Conservation (phyloP, 768 basidiomycete species). For the Rhodotorula toruloides region DNA sequence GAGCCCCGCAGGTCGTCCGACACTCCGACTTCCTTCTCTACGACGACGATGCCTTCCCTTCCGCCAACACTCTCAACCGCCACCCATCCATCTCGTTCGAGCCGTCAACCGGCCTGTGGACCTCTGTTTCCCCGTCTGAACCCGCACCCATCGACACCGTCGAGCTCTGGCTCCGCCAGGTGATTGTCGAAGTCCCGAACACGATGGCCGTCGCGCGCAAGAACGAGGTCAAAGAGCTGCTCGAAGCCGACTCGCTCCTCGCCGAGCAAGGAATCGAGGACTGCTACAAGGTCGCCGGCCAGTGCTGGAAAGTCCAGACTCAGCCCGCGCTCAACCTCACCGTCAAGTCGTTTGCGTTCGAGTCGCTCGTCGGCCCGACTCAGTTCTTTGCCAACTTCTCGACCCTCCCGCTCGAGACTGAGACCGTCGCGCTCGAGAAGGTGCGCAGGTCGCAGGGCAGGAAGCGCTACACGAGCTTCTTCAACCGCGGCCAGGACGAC, state of each 20-base stretch:
- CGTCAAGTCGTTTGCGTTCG: conserved; percentile 34
- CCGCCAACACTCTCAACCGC: conserved; percentile 11
- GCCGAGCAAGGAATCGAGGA: conserved; percentile 29
- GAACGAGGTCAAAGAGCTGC: conserved; percentile 19
- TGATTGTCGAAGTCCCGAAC: conserved; percentile 31
- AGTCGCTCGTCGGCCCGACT: conserved; percentile 24
- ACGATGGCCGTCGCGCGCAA: conserved; percentile 19
- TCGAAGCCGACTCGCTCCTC: conserved; percentile 17
- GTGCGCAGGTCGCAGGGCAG: conserved; percentile 14
- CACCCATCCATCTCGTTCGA: conserved; percentile 31
- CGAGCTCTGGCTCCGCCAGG: conserved; percentile 37
- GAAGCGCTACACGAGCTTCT: conserved; percentile 33
- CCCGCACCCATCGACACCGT: conserved; percentile 8
- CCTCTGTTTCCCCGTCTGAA: conserved; percentile 20
- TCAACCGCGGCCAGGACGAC: conserved; percentile 34
- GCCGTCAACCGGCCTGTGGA: conserved; percentile 31
- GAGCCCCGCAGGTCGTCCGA: conserved; percentile 33
- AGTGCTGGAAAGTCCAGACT: conserved; percentile 27
- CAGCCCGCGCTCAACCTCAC: conserved; percentile 31
- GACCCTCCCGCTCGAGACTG: conserved; percentile 12
- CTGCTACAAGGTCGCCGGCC: conserved; percentile 23
- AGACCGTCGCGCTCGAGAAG: conserved; percentile 32
- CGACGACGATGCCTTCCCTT: conserved; percentile 26
- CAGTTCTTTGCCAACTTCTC: conserved; percentile 27
- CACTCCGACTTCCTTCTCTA: conserved; percentile 36